phyloP scores from a whole-genome alignment of 2,329 filamentous ascomycete species.

The Aureobasidium leucospermi region DNA sequence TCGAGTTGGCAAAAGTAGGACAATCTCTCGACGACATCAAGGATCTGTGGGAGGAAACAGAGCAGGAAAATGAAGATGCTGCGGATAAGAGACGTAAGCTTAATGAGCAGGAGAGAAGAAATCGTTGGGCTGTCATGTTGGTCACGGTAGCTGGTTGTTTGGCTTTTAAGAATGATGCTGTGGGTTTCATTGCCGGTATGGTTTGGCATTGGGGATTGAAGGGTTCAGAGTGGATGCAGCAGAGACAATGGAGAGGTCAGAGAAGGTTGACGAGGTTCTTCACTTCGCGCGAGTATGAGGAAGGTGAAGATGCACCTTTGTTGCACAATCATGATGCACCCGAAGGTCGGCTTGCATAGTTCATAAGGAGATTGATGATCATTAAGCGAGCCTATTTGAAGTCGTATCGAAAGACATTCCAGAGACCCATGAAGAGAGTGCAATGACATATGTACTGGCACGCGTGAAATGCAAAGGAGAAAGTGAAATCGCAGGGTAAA shows the following conservation, averaged over 20 bases:
- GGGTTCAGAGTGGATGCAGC: background rate
- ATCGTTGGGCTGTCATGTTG: conserved; percentile 84
- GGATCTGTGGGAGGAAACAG: conserved; percentile 43
- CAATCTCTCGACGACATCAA: conserved; percentile 72
- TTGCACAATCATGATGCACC: background rate
- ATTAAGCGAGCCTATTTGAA: background rate
- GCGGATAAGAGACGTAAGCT: conserved; percentile 44
- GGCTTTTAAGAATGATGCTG: conserved; percentile 82
- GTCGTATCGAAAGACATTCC: background rate
- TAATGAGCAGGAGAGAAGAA: conserved; percentile 60
- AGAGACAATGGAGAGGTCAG: background rate
- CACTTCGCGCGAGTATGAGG: background rate
- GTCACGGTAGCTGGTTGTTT: conserved; percentile 75
- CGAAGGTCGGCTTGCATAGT: background rate
- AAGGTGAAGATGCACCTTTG: conserved; percentile 3
- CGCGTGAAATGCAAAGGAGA: background rate
- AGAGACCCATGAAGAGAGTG: background rate
- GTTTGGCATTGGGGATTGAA: conserved; percentile 65
- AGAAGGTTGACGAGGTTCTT: conserved; percentile 1
- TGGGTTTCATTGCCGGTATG: conserved; percentile 79
- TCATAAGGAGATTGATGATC: background rate
- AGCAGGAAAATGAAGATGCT: conserved; percentile 24
- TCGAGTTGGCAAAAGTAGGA: conserved; percentile 81
- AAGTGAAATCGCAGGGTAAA: background rate
- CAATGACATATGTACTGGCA: conserved; percentile 1